phyloP scores from a whole-genome alignment of 129 eudicot genomes.

The Rutidosis leptorrhynchoides region DNA sequence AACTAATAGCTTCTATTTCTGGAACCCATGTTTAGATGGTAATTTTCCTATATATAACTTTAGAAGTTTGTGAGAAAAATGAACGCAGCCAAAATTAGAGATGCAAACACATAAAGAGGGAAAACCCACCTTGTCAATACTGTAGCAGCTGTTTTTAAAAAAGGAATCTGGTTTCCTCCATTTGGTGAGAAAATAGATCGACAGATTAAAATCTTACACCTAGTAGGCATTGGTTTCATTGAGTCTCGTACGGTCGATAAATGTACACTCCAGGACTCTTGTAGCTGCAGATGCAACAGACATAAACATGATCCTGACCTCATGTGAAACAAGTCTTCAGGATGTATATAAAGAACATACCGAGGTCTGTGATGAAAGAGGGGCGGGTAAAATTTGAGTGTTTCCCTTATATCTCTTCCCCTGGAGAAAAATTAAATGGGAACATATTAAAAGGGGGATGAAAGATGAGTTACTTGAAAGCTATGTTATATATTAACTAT shows the following conservation, averaged over 20 bases:
- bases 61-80: not conserved
- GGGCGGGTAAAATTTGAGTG: slow-evolving; percentile 22
- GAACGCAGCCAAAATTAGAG: not conserved
- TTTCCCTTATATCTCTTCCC: slow-evolving; percentile 35
- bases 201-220: slow-evolving; percentile 53
- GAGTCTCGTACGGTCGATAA: slow-evolving; percentile 31
- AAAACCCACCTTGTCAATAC: slow-evolving; percentile 46
- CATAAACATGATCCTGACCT: slow-evolving; percentile 17
- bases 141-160: slow-evolving; percentile 49
- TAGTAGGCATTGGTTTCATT: slow-evolving; percentile 33
- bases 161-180: slow-evolving; percentile 51
- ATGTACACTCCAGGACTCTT: slow-evolving; percentile 62
- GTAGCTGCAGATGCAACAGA: slow-evolving; percentile 41
- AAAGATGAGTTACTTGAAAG: not conserved
- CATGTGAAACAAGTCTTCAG: not conserved
- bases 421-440: slow-evolving; percentile 24
- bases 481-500: slow-evolving; percentile 11
- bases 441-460: not conserved
- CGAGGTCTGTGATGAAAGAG: slow-evolving; percentile 45
- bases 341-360: slow-evolving; percentile 30
- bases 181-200: slow-evolving; percentile 55
- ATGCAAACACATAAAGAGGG: slow-evolving; percentile 4
- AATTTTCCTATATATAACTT: not conserved
- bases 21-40: not conserved
- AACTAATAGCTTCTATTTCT: slow-evolving; percentile 1